Evolutionary conservation across 2,329 filamentous ascomycete genomes (phyloP), one percentile per base, ranked within the genome.

Genomic region (Trichocomaceae sp.): DNA sequence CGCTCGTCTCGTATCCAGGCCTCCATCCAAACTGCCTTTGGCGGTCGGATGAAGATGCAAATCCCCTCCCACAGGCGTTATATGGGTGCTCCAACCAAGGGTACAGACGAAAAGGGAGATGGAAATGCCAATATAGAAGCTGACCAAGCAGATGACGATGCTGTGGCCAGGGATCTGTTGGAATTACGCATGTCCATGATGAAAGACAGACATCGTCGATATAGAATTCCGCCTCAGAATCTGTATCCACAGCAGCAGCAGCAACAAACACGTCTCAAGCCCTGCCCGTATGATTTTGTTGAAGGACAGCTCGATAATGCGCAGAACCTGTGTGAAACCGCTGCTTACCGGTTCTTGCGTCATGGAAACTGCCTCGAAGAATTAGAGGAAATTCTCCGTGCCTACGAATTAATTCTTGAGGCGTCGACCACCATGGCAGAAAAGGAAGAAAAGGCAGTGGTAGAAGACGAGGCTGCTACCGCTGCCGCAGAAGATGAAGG

Each of bases 311-410:
- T 57, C 3, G 52, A 55, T 20, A 48, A 26, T 9, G 56, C 52
- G 2, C 56, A 57, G 51, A 54, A 45, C 20, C 35, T 57, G 23
- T 57, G 56, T 39, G 56, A 57, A 47, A 52, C 47, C 4, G 56
- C 51, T 6, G 56, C 56, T 5, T 57, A 48, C 29, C 52, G 52
- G 13, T 54, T 52, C 35, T 35, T 57, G 37, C 56, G 56, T 6
- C 33, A 55, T 19, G 56, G 56, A 5, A 55, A 52, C 15, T 57
- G 56, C 37, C 51, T 57, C 1, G 56, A 57, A 7, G 56, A 57
- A 35, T 15, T 57, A 7, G 56, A 57, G 10, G 37, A 48, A 2
- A 29, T 57, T 17, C 19, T 45, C 13, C 52, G 29, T n/a, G 52
- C 56, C 6, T 57, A 54, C 20, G 56, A 55, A 37, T 15, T 55